phyloP scores from a whole-genome alignment of 345 rosid genomes.

The Eucalyptus virginea region DNA sequence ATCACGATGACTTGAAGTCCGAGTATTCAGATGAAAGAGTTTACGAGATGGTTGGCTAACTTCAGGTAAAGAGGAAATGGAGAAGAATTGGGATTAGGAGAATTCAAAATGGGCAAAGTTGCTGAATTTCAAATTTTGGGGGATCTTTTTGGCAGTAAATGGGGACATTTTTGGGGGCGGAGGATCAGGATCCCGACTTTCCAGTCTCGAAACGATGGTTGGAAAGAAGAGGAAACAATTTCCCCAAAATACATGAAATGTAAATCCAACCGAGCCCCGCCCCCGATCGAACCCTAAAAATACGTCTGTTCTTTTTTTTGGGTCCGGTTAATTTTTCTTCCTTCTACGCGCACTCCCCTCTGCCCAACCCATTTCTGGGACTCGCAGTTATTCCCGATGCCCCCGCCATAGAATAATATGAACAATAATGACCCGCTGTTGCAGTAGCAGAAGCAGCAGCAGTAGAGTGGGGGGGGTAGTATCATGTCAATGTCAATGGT shows the following conservation, averaged over 20 bases:
- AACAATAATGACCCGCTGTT: background rate
- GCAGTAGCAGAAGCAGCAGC: background rate
- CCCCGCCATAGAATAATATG: background rate
- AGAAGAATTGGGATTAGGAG: background rate
- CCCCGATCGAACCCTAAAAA: background rate
- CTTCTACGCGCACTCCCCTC: background rate
- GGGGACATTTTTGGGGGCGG: background rate
- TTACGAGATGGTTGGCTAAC: background rate
- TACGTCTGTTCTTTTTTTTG: accelerated
- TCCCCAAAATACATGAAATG: background rate
- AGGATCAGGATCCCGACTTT: background rate
- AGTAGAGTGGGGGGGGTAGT: background rate
- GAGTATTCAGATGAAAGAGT: background rate
- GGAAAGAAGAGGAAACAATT: background rate
- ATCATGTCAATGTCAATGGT: background rate
- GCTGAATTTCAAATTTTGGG: background rate
- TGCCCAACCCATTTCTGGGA: background rate
- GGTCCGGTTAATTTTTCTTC: background rate
- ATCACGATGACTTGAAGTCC: background rate
- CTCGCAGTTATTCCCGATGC: background rate
- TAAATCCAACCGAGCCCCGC: background rate
- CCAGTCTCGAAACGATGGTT: background rate
- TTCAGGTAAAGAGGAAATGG: background rate
- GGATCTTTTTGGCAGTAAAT: background rate
- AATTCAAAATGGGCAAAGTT: background rate